A percentile compares a stretch with the other conserved stretches of the same genome.
phyloP scores from a whole-genome alignment of 1,284 basidiomycete genomes.

The Phellinidium pouzarii region DNA sequence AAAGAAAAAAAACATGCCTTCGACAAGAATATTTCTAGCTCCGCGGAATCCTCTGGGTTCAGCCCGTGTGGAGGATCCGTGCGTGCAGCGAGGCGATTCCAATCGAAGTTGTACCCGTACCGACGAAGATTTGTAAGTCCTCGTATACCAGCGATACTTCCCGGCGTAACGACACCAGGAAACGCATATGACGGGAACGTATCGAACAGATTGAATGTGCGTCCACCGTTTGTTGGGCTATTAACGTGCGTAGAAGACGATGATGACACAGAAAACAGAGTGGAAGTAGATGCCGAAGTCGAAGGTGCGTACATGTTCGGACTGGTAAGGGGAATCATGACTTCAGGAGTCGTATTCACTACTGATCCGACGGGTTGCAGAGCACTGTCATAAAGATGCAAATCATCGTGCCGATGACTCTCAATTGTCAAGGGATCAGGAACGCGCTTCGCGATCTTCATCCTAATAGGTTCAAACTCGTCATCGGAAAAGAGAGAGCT shows the following conservation, averaged over 20 bases:
- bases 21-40: slow-evolving; percentile 1
- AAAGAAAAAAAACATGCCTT: background rate
- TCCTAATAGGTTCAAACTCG: slow-evolving; percentile 11
- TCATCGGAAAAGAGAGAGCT: slow-evolving; percentile 11
- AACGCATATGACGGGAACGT: background rate
- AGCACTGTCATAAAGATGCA: background rate
- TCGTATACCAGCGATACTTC: slow-evolving; percentile 2
- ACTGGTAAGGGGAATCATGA: background rate
- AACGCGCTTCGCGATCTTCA: slow-evolving; percentile 3
- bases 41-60: slow-evolving; percentile 7
- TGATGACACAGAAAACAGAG: background rate
- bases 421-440: background rate
- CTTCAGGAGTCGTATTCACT: background rate
- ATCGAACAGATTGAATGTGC: background rate
- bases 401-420: background rate
- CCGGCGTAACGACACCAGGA: background rate
- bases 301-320: background rate
- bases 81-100: slow-evolving; percentile 2
- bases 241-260: background rate
- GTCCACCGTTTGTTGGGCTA: background rate
- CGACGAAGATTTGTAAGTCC: background rate
- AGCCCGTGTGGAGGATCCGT: background rate
- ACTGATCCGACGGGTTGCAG: background rate
- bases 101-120: slow-evolving; percentile 8
- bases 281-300: background rate